phyloP scores from a whole-genome alignment of 1,139 yeast species.

The Taphrina betulina region DNA sequence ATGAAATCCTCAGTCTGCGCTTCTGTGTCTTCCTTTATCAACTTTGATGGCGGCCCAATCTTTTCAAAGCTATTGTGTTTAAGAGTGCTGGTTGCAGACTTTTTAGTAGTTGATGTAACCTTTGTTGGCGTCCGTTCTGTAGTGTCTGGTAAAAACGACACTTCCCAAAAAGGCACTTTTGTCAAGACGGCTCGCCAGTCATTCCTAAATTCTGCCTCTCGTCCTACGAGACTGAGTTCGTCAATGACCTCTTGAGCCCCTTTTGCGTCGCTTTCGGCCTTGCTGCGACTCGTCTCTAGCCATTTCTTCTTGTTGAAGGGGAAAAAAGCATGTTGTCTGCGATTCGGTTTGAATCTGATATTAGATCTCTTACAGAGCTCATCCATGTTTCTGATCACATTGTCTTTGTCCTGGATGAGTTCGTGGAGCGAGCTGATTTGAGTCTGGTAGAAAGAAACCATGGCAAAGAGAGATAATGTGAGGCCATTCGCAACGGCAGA shows the following conservation, averaged over 20 bases:
- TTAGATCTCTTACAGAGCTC: constrained; percentile 9
- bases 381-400: constrained; percentile 13
- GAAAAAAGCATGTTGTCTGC: constrained; percentile 12
- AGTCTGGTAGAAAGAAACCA: constrained; percentile 19
- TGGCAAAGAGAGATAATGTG: constrained; percentile 13
- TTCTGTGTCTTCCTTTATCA: constrained; percentile 1
- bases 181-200: constrained; percentile 19
- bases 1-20: constrained; percentile 6
- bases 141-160: constrained; percentile 5
- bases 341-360: constrained; percentile 11
- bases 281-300: constrained; percentile 1
- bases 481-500: constrained; percentile 17
- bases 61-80: neutral
- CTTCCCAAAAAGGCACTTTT: constrained; percentile 4
- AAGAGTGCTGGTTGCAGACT: neutral
- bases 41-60: neutral
- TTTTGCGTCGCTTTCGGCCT: constrained; percentile 1
- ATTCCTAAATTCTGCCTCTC: constrained; percentile 3
- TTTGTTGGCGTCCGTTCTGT: constrained; percentile 6
- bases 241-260: constrained; percentile 14
- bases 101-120: neutral
- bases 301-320: constrained; percentile 7
- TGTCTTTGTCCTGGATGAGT: constrained; percentile 18
- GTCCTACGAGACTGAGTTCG: constrained; percentile 10
- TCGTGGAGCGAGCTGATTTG: constrained; percentile 6